Evolutionary conservation across 2,329 filamentous ascomycete species (phyloP), one percentile per base, ranked within the genome.

Genomic region (Corniculantispora saksenae): DNA sequence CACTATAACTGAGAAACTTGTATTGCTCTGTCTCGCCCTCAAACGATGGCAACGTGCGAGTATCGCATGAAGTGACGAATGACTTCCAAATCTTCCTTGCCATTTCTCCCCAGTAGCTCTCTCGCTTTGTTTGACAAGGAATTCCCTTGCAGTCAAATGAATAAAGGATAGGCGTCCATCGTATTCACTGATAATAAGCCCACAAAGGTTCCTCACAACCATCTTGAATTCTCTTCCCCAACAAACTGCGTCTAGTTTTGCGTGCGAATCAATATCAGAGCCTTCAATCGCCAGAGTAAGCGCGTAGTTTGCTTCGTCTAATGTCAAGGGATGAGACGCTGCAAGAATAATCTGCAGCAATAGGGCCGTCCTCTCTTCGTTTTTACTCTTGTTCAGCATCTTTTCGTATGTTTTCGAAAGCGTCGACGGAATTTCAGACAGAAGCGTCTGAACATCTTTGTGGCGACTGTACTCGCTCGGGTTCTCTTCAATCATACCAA

Each of bases 401-500:
- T 66, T 66, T 38, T 73, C 70, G 61, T 73, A 73, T 25, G 21
- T 63, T 21, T 15, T 56, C 63, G 3, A 70, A 58, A 1, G 69
- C 60, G 2, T 62, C 32, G 32, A 6, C 32, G 32, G 32, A 10
- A 32, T 32, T 5, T 32, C 32, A 32, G 32, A 32, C 10, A 32
- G 10, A 6, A 32, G 32, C 6, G 32, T 10, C 6, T 67, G 50
- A 1, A 73, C 62, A 15, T 62, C 58, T 5, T 27, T 19, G 3
- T 13, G 29, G n/a, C 65, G 64, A 13, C 66, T 60, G 32, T 65
- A 73, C 15, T 32, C 45, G 50, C 66, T 58, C 1, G 57, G 58
- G 3, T 45, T 68, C 3, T 65, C 51, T 7, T 72, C 53, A 35
- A 80, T 73, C 3, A 76, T 67, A 12, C 74, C 66, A 2, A 80